A percentile compares a stretch with the other conserved stretches of the same genome.
These are phyloP conservation scores for Hemileccinum impolitum DNA, from an alignment of 768 basidiomycete species.

Conservation along the genomic window DNA sequence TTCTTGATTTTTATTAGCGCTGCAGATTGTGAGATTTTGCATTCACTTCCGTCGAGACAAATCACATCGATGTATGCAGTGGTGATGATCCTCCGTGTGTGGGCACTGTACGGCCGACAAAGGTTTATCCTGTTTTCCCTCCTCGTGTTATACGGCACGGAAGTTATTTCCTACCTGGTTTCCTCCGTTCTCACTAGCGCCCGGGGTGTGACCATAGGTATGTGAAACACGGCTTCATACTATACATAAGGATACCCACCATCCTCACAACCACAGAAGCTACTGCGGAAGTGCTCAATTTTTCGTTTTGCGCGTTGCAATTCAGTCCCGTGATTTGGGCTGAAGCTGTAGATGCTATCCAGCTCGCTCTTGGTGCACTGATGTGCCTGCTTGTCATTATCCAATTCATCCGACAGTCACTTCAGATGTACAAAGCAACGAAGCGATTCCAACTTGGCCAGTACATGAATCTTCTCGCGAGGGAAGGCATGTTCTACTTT, in stretches of 20 bases:
- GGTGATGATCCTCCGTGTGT: slow-evolving; percentile 1
- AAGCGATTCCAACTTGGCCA: neutral
- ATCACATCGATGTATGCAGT: neutral
- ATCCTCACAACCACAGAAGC: neutral
- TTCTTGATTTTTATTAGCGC: neutral
- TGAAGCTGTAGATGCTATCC: neutral
- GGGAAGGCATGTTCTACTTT: slow-evolving; percentile 3
- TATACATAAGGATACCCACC: neutral
- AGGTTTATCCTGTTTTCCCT: neutral
- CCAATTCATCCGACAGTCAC: neutral
- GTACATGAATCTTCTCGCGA: neutral
- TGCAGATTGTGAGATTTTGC: slow-evolving; percentile 2
- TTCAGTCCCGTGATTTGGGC: neutral
- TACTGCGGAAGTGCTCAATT: neutral
- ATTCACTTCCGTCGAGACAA: neutral
- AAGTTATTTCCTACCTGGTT: too few relatives aligned
- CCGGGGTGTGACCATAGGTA: neutral
- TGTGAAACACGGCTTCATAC: neutral
- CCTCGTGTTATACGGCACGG: neutral
- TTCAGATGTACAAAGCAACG: neutral
- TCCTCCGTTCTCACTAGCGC: too few relatives aligned
- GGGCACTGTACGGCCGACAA: neutral
- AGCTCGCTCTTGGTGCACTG: neutral
- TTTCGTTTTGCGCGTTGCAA: neutral
- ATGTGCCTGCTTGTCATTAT: neutral